Base-by-base conservation (phyloP, 2,329 filamentous ascomycete genomes). In the Thielaviopsis populi region DNA sequence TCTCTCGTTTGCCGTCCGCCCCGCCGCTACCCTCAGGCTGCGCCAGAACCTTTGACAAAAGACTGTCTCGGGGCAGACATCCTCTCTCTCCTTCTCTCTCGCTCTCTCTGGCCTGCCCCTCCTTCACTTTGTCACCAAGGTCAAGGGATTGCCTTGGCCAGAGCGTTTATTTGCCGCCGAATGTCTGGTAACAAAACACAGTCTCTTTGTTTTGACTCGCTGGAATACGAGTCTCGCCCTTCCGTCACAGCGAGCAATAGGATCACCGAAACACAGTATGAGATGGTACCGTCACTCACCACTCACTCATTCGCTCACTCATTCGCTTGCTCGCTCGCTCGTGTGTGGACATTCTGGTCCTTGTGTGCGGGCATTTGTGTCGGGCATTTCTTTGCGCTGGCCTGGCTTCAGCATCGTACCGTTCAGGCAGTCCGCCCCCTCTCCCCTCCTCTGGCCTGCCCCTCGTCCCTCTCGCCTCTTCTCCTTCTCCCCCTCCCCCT, bases 11-110 rank as follows among this genome's bases (percentile, higher is more conserved):
- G 42, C 42, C 42, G n/a, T 46, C 13, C n/a, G 15, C 17, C 42
- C 17, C 42, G 53, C 53, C 53, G 27, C n/a, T 37, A 6, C 24
- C 53, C 17, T 56, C 53, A 33, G 53, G 7, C 17, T 17, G 53
- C 17, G 53, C 30, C 24, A 56, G 53, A 33, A 56, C 53, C 30
- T 56, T 56, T 56, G 53, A 22, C 53, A 56, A 56, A 56, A 56
- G 53, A 56, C 53, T 56, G 53, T 56, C 53, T 56, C 53, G 53
- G 53, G 53, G 53, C 42, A 46, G 8, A n/a, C 3, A n/a, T 17
- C 42, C 42, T 10, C n/a, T 19, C 42, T n/a, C n/a, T n/a, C n/a
- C n/a, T n/a, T n/a, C n/a, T n/a, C n/a, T n/a, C n/a, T n/a, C n/a
- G n/a, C n/a, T n/a, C n/a, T n/a, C n/a, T n/a, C 42, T 46, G 15